Evolutionary conservation across 352 stramenopile species (phyloP), one percentile per base, ranked within the genome.

Genomic region (Globisporangium canariense): DNA sequence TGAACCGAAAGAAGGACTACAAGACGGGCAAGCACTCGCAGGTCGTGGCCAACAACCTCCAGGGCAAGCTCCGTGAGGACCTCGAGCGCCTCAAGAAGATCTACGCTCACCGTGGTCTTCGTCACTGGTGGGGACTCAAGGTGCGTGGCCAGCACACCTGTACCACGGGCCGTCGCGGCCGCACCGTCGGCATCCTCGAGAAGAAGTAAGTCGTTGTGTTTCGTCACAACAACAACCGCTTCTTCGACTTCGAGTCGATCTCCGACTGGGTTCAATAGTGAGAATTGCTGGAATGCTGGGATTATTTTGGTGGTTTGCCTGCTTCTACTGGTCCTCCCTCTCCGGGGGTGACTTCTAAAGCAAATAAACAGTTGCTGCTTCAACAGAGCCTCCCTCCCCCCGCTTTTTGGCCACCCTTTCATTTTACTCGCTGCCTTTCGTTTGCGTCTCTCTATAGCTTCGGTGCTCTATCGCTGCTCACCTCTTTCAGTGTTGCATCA

Each of bases 41-140:
- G 87, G 86, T 98, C 58, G 98, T 99, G 69, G 95, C 97, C 60
- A 99, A 99, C 83, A 97, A 97, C 79, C 91, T 99, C 65, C 94
- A 98, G 82, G 93, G 93, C 76, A 99, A 99, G 83, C 94, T 99
- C 73, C 96, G 97, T 90, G 97, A 99, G 71, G 97, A 99, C 90
- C 93, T 99, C 69, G 97, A 99, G 83, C 88, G 97, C 75, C 86
- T 99, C 73, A 99, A 99, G 94, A 99, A 99, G 93, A 99, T 99
- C 79, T 94, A 97, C 78, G 94, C 93, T 72, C 97, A 99, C 90
- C 97, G 98, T 94, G 98, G 98, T 99, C 90, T 99, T 65, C 96
- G 98, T 90, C 98, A 99, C 93, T 99, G 97, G 94, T 99, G 97
- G 98, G 96, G 97, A 73, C 90, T 99, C 81, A 97, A 98, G 77